Conservation (phyloP, 306 rosid species). For the Cucurbita argyrosperma region DNA sequence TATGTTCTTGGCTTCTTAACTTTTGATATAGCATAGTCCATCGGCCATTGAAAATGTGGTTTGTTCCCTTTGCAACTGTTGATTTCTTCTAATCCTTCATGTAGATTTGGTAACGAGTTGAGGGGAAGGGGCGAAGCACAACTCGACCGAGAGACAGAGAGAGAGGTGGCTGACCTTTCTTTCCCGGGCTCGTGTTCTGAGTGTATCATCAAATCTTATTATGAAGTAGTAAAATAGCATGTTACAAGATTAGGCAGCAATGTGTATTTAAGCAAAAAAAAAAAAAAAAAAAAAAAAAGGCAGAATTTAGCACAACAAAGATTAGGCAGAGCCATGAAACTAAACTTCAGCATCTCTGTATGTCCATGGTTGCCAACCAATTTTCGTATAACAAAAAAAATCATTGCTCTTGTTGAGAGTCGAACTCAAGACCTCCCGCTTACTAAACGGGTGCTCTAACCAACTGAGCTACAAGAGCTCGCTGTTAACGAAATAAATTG, state of each 20-base stretch:
- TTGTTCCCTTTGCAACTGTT: neutral
- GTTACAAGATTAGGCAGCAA: no score
- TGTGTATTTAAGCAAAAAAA: neutral
- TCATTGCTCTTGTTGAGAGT: neutral
- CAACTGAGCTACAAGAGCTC: conserved; percentile 3
- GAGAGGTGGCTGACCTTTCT: no score
- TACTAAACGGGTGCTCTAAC: conserved; percentile 10
- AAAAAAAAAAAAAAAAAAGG: neutral
- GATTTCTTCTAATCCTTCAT: neutral
- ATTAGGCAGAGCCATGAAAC: no score
- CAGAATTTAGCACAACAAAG: no score
- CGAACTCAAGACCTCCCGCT: conserved; percentile 8
- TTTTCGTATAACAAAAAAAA: no score
- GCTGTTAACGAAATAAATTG: neutral
- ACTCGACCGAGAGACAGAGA: no score
- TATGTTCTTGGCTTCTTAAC: neutral
- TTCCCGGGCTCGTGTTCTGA: no score
- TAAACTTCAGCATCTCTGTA: no score
- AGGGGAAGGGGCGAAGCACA: no score
- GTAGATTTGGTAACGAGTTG: neutral
- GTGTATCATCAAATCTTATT: no score
- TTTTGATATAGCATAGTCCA: neutral
- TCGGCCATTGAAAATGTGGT: neutral
- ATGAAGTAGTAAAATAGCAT: neutral
- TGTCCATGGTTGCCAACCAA: no score